These are phyloP conservation scores for Calonectria multiphialidica DNA, from an alignment of 2,329 filamentous ascomycete genomes.

Conservation along the genomic window DNA sequence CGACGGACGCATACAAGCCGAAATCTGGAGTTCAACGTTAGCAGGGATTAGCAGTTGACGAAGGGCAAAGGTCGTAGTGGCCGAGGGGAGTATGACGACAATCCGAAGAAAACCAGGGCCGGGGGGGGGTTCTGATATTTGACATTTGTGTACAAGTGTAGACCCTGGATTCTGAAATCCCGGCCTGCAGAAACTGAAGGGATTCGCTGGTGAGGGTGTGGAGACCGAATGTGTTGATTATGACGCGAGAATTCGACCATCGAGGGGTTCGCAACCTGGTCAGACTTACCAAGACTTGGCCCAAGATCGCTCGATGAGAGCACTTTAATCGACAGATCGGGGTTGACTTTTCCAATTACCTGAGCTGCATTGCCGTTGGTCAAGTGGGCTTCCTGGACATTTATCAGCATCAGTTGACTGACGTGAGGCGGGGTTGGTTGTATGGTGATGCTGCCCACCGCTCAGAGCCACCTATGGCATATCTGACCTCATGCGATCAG, in stretches of 20 bases:
- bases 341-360: constrained; percentile 83
- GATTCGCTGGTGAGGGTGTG: neutral
- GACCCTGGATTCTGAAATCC: neutral
- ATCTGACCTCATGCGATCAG: neutral
- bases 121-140: too few species aligned
- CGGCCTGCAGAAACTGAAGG: neutral
- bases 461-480: neutral
- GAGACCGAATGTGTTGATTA: constrained; percentile 11
- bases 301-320: constrained; percentile 79
- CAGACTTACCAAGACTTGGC: constrained; percentile 70
- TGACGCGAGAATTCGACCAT: constrained; percentile 35
- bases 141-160: too few species aligned
- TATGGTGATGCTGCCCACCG: neutral
- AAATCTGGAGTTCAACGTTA: constrained; percentile 70
- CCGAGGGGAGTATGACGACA: neutral
- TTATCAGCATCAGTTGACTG: constrained; percentile 20
- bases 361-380: constrained; percentile 78
- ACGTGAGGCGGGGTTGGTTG: neutral
- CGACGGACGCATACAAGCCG: constrained; percentile 79
- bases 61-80: neutral
- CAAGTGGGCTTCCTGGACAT: constrained; percentile 76
- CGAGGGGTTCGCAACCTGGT: neutral
- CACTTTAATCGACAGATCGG: constrained; percentile 78
- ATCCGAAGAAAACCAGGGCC: neutral
- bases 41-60: neutral